A percentile compares a stretch with the other conserved stretches of the same genome.
Conservation (phyloP, 129 eudicot genomes). For the Logfia minima region DNA sequence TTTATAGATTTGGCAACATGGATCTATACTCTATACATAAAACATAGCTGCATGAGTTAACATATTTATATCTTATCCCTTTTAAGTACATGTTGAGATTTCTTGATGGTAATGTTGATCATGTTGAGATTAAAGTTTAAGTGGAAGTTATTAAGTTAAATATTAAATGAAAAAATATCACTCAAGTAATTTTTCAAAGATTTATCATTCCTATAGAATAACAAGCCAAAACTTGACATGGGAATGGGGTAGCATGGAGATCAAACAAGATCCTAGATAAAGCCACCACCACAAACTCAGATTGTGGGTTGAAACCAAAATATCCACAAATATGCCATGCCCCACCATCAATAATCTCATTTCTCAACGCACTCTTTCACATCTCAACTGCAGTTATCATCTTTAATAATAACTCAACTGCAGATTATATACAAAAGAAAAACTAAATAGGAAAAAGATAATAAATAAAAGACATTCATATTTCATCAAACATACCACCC, state of each 20-base stretch:
- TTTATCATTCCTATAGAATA: not conserved
- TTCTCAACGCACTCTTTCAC: conserved; percentile 7
- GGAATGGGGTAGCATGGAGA: conserved; percentile 33
- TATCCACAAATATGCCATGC: conserved; percentile 38
- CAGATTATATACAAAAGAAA: not conserved
- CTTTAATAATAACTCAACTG: not conserved
- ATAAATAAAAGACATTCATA: not conserved
- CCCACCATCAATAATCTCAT: conserved; percentile 33
- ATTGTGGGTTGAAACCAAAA: conserved; percentile 42
- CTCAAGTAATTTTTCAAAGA: not conserved
- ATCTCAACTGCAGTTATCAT: conserved; percentile 14
- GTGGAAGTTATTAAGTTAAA: no score
- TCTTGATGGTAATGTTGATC: no score
- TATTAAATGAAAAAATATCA: no score
- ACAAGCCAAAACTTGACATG: conserved; percentile 16
- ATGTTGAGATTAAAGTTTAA: no score
- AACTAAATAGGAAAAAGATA: not conserved
- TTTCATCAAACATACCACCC: not conserved
- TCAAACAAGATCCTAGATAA: conserved; percentile 41
- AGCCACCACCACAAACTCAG: conserved; percentile 64
- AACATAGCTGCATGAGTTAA: no score
- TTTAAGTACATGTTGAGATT: no score
- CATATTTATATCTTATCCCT: no score
- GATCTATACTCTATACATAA: no score
- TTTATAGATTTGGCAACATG: no score